Conservation (phyloP, 805 yeast genomes). For the Pichia heedii region DNA sequence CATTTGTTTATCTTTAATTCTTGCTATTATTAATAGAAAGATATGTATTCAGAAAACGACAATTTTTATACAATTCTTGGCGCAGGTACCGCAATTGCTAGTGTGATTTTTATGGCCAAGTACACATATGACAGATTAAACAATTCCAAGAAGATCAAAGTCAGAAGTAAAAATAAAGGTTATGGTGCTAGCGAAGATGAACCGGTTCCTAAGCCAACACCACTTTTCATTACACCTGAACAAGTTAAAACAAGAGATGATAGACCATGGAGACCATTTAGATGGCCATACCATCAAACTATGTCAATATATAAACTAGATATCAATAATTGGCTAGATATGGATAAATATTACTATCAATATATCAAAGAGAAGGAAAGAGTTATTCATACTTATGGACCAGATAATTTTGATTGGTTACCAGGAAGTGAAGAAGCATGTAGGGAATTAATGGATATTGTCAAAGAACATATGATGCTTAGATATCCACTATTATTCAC, state of each 20-base stretch:
- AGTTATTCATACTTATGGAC: constrained; percentile 48
- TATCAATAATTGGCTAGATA: constrained; percentile 68
- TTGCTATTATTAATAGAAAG: background rate
- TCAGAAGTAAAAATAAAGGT: background rate
- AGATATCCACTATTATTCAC: constrained; percentile 61
- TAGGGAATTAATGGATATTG: constrained; percentile 54
- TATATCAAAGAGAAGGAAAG: constrained; percentile 56
- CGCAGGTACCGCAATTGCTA: constrained; percentile 20
- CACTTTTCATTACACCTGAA: constrained; percentile 57
- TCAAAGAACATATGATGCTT: constrained; percentile 47
- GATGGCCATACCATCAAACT: constrained; percentile 76
- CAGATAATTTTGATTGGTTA: constrained; percentile 54
- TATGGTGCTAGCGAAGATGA: constrained; percentile 16
- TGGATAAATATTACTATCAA: constrained; percentile 67
- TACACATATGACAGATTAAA: background rate
- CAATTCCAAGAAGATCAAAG: background rate
- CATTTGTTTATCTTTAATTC: background rate
- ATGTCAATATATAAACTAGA: constrained; percentile 69
- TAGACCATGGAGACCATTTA: constrained; percentile 73
- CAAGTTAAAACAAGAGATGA: constrained; percentile 58
- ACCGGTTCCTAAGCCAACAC: constrained; percentile 41
- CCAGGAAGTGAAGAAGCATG: constrained; percentile 58
- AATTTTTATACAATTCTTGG: constrained; percentile 11
- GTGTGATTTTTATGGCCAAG: constrained; percentile 12
- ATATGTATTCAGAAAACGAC: constrained; percentile 1